Percentiles rank a stretch among this genome's conserved stretches.
Conservation (phyloP, 1,284 basidiomycete species). For the Ustilago trichophora region DNA sequence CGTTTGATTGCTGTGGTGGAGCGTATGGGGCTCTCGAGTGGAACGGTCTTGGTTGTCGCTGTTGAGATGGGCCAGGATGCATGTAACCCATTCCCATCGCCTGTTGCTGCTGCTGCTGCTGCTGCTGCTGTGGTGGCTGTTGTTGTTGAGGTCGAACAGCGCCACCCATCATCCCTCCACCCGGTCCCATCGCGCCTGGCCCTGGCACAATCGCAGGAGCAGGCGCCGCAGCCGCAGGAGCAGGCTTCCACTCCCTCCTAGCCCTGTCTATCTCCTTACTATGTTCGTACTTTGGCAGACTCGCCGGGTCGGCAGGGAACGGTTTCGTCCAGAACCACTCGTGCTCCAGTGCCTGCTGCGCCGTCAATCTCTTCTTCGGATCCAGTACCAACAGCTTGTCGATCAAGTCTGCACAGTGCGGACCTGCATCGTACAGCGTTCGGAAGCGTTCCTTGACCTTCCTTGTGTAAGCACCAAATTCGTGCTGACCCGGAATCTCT, state of each 20-base stretch:
- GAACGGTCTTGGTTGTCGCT: neutral
- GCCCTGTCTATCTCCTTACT: conserved; percentile 62
- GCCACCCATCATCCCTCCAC: too few species aligned
- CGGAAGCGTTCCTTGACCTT: conserved; percentile 50
- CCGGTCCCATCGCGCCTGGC: too few species aligned
- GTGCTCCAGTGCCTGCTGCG: conserved; percentile 60
- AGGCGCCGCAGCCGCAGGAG: conserved; percentile 18
- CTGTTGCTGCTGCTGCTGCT: neutral
- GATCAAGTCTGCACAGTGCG: conserved; percentile 60
- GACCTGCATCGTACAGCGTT: conserved; percentile 41
- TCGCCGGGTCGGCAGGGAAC: conserved; percentile 58
- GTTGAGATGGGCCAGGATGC: too few species aligned
- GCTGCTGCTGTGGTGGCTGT: neutral
- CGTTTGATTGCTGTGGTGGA: too few species aligned
- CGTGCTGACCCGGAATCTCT: conserved; percentile 47
- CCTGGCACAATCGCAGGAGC: neutral
- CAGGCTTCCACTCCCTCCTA: conserved; percentile 45
- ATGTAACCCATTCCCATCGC: too few species aligned
- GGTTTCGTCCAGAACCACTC: conserved; percentile 64
- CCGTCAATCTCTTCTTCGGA: conserved; percentile 60
- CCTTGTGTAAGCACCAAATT: conserved; percentile 53
- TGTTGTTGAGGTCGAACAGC: too few species aligned
- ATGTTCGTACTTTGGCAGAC: conserved; percentile 62
- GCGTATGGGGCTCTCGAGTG: too few species aligned
- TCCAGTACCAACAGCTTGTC: conserved; percentile 62